phyloP scores from a whole-genome alignment of 2,329 filamentous ascomycete genomes.

The Aspergillus sp. region DNA sequence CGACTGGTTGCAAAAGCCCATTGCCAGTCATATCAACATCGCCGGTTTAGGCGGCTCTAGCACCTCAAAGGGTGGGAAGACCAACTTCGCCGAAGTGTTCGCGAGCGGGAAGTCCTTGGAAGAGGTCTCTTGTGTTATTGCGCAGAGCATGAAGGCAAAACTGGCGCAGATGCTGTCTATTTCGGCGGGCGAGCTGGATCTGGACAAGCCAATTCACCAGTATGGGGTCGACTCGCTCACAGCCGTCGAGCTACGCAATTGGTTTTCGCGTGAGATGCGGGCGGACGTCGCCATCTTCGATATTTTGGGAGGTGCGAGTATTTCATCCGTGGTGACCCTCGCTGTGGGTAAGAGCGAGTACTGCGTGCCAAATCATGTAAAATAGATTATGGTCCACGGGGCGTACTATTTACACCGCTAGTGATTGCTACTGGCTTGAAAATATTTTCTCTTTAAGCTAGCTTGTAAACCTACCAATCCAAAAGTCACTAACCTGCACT shows the following conservation, averaged over 20 bases:
- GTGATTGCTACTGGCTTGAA: background rate
- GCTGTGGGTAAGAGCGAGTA: slow-evolving; percentile 4
- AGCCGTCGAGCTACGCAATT: slow-evolving; percentile 15
- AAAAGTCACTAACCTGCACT: background rate
- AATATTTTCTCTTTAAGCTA: background rate
- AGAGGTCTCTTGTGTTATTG: background rate
- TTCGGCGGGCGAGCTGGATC: background rate
- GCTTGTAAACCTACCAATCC: background rate
- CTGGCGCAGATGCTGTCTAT: background rate
- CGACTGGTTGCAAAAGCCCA: background rate
- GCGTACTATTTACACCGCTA: background rate
- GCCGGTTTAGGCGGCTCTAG: background rate
- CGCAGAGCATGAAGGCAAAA: background rate
- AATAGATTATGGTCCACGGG: background rate
- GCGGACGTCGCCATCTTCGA: slow-evolving; percentile 17
- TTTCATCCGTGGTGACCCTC: background rate
- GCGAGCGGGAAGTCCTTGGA: background rate
- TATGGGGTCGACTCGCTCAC: slow-evolving; percentile 39
- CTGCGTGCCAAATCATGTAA: background rate
- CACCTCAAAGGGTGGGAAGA: background rate
- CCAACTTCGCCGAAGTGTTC: background rate
- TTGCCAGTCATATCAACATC: background rate
- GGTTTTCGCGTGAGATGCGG: slow-evolving; percentile 7
- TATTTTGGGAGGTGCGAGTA: slow-evolving; percentile 6
- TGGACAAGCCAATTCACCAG: background rate